A percentile compares a stretch with the other conserved stretches of the same genome.
Conservation (phyloP, 495 filamentous ascomycete genomes). For the Penicillium alfredii region DNA sequence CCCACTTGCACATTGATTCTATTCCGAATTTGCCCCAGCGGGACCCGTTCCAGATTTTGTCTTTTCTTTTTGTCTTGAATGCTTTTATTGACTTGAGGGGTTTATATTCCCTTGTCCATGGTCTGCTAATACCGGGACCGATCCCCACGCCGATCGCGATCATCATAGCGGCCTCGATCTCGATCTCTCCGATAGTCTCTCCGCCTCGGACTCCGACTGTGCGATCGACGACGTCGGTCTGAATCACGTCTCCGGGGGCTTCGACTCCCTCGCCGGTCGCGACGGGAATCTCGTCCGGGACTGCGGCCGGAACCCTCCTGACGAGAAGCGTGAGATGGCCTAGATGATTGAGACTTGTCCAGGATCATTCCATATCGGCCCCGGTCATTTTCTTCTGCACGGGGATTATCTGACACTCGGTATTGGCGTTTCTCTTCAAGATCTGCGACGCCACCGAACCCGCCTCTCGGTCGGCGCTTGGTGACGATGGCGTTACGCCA, state of each 20-base stretch:
- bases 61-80: background rate
- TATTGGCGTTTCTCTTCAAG: conserved; percentile 91
- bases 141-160: no score
- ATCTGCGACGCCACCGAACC: conserved; percentile 82
- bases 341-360: conserved; percentile 47
- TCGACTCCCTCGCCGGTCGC: conserved; percentile 41
- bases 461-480: conserved; percentile 69
- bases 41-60: conserved; percentile 3
- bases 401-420: conserved; percentile 55
- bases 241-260: conserved; percentile 38
- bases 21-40: conserved; percentile 3
- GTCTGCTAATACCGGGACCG: no score
- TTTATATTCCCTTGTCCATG: no score
- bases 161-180: conserved; percentile 29
- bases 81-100: no score
- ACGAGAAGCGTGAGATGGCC: conserved; percentile 7
- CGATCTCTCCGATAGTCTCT: conserved; percentile 23
- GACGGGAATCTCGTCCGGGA: conserved; percentile 18
- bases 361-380: conserved; percentile 75
- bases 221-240: conserved; percentile 30
- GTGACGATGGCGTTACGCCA: conserved; percentile 86
- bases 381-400: conserved; percentile 44
- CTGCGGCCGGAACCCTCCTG: conserved; percentile 19
- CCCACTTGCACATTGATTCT: conserved; percentile 5
- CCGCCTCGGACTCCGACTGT: conserved; percentile 48